Percentiles rank a stretch among this genome's conserved stretches.
phyloP scores from a whole-genome alignment of 2,329 filamentous ascomycete species.

The Colletotrichum magnum region DNA sequence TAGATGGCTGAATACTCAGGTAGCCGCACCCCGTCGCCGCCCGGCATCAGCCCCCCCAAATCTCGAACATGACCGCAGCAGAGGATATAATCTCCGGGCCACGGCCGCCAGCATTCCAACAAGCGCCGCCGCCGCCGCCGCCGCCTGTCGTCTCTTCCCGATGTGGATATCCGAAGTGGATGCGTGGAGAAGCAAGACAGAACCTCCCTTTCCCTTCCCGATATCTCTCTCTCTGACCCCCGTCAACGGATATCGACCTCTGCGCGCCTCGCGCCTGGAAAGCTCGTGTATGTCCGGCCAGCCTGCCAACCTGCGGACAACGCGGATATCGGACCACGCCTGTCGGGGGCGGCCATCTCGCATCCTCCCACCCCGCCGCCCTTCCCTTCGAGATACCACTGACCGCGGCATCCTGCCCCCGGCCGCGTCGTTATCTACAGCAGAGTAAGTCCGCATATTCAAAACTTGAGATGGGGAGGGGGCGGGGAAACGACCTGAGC shows the following conservation, averaged over 20 bases:
- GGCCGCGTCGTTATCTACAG: neutral
- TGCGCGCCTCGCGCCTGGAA: neutral
- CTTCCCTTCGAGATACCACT: neutral
- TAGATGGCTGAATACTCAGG: neutral
- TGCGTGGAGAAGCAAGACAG: conserved; percentile 4
- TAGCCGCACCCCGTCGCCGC: neutral
- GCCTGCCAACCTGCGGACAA: neutral
- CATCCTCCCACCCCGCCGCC: neutral
- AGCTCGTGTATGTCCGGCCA: neutral
- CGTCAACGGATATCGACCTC: no score
- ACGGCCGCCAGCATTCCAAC: neutral
- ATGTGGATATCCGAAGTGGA: conserved; percentile 22
- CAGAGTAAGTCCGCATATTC: neutral
- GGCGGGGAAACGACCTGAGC: neutral
- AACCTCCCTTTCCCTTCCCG: neutral
- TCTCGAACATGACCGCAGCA: neutral
- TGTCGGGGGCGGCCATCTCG: neutral
- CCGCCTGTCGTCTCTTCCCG: conserved; percentile 8
- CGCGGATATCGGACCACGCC: conserved; percentile 7
- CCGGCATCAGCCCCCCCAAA: conserved; percentile 4
- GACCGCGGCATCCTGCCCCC: neutral
- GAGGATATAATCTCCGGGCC: conserved; percentile 17
- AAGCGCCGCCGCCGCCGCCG: neutral
- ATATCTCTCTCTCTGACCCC: no score
- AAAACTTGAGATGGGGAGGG: conserved; percentile 19